Percentiles rank a stretch among this genome's conserved stretches.
phyloP scores from a whole-genome alignment of 2,329 filamentous ascomycete genomes.

The Sphaerostilbella broomeana region DNA sequence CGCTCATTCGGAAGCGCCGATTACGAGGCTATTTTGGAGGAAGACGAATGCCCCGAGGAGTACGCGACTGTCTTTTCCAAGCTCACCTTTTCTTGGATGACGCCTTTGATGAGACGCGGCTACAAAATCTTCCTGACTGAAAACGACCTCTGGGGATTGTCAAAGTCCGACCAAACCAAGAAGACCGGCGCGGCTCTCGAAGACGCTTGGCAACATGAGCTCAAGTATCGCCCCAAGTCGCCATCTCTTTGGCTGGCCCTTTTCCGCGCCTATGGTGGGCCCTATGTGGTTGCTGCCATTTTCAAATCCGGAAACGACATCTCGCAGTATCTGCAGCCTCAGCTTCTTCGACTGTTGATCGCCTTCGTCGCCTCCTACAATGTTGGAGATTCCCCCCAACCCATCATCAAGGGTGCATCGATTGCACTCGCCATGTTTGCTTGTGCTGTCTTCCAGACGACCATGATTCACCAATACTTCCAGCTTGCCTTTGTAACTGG shows the following conservation, averaged over 20 bases:
- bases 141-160: constrained; percentile 90
- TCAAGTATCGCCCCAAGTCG: constrained; percentile 55
- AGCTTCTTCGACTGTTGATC: constrained; percentile 79
- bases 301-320: constrained; percentile 89
- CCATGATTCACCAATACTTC: constrained; percentile 94
- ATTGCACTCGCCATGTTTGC: constrained; percentile 91
- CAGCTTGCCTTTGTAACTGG: constrained; percentile 90
- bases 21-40: constrained; percentile 52
- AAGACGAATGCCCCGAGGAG: constrained; percentile 67
- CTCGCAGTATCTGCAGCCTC: constrained; percentile 83
- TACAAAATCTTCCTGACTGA: constrained; percentile 90
- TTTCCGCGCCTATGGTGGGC: constrained; percentile 75
- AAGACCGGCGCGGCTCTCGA: constrained; percentile 65
- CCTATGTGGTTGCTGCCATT: constrained; percentile 72
- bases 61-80: constrained; percentile 92
- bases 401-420: constrained; percentile 73
- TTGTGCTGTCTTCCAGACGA: constrained; percentile 79
- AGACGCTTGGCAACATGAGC: constrained; percentile 67
- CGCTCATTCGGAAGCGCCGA: constrained; percentile 55
- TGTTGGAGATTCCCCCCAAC: constrained; percentile 56
- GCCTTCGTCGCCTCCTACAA: constrained; percentile 75
- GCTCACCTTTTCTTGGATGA: constrained; percentile 98
- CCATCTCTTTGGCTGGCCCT: constrained; percentile 77
- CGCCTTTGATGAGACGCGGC: constrained; percentile 90
- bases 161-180: constrained; percentile 71